phyloP scores from a whole-genome alignment of 2,329 filamentous ascomycete species.

The Monosporascus sp. region DNA sequence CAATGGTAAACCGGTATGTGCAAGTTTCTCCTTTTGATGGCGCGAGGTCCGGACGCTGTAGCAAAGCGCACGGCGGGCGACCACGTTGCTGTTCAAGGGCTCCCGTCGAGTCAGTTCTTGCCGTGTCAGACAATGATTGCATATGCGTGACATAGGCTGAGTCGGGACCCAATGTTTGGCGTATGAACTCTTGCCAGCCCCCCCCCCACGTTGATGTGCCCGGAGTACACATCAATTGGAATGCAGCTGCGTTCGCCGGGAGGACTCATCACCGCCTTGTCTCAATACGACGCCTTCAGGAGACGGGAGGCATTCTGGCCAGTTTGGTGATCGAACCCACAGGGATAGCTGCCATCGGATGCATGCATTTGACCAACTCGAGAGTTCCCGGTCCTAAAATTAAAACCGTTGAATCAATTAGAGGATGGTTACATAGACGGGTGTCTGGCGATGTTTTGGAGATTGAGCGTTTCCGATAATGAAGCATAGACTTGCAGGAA shows the following conservation, averaged over 20 bases:
- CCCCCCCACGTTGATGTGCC: too few relatives aligned
- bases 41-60: background rate
- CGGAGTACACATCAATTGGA: too few relatives aligned
- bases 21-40: background rate
- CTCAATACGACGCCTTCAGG: too few relatives aligned
- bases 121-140: background rate
- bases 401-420: background rate
- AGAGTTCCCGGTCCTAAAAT: background rate
- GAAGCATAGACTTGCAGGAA: background rate
- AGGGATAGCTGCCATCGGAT: background rate
- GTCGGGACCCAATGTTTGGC: too few relatives aligned
- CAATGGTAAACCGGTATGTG: background rate
- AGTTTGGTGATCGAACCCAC: background rate
- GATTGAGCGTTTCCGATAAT: background rate
- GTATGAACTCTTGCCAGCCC: too few relatives aligned
- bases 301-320: background rate
- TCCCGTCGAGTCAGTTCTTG: background rate
- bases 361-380: background rate
- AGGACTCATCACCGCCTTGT: too few relatives aligned
- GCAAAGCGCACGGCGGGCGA: slow-evolving; percentile 12
- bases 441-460: too few relatives aligned
- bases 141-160: background rate
- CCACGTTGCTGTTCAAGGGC: slow-evolving; percentile 11
- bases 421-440: background rate
- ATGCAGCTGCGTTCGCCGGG: too few relatives aligned